Conservation (phyloP, 306 rosid species). For the Prunus persica region Prunus_persica_NCBIv2 NC_034014.1:24776501-24777000, state of each 20-base stretch:
- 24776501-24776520: background rate
- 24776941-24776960: slow-evolving; percentile 28
- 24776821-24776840: slow-evolving; percentile 26
- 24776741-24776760: slow-evolving; percentile 18
- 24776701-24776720: slow-evolving; percentile 92
- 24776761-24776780: slow-evolving; percentile 21
- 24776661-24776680: slow-evolving; percentile 68
- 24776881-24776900: slow-evolving; percentile 20
- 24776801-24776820: slow-evolving; percentile 23
- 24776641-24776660: slow-evolving; percentile 87
- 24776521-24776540: slow-evolving; percentile 6
- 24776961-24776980: background rate
- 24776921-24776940: slow-evolving; percentile 34
- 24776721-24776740: slow-evolving; percentile 49
- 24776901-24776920: slow-evolving; percentile 19
- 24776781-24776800: slow-evolving; percentile 34
- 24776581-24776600: slow-evolving; percentile 54
- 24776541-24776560: slow-evolving; percentile 38
- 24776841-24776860: slow-evolving; percentile 24
- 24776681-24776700: slow-evolving; percentile 79
- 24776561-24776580: slow-evolving; percentile 48
- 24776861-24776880: slow-evolving; percentile 18
- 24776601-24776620: slow-evolving; percentile 77
- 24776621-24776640: slow-evolving; percentile 93
- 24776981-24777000: slow-evolving; percentile 26